Conservation (phyloP, 2,329 filamentous ascomycete species). For the Lojkania enalia region DNA sequence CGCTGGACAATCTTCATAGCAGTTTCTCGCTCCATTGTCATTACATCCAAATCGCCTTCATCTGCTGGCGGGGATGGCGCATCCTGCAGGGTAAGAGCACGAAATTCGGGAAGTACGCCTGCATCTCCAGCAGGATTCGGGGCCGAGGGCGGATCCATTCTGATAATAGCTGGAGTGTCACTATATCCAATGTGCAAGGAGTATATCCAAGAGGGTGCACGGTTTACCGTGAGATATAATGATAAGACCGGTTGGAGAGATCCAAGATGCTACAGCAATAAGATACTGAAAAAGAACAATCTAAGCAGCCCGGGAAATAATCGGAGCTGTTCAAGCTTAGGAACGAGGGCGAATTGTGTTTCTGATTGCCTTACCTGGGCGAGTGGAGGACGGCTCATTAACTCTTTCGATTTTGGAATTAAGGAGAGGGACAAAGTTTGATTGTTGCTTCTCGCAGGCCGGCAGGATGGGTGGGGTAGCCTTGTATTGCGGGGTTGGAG, state of each 20-base stretch:
- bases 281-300: slow-evolving; percentile 12
- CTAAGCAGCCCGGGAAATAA: not conserved
- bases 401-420: no score
- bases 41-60: slow-evolving; percentile 66
- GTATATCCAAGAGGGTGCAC: no score
- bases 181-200: not conserved
- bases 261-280: slow-evolving; percentile 17
- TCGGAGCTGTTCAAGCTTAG: not conserved
- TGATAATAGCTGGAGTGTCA: not conserved
- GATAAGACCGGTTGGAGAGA: no score
- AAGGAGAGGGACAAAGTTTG: no score
- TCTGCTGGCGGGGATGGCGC: slow-evolving; percentile 44
- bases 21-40: slow-evolving; percentile 69
- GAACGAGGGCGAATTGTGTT: not conserved
- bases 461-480: no score
- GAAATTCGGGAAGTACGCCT: slow-evolving; percentile 45
- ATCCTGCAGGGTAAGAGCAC: slow-evolving; percentile 36
- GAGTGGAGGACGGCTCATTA: no score
- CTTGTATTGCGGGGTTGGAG: no score
- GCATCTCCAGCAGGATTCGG: slow-evolving; percentile 47
- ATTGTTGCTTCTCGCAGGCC: no score
- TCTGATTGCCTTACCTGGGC: not conserved
- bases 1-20: slow-evolving; percentile 80
- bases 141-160: slow-evolving; percentile 41
- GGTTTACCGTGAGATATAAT: no score